Base-by-base conservation (phyloP, 768 basidiomycete genomes). In the Auricularia sp. region DNA sequence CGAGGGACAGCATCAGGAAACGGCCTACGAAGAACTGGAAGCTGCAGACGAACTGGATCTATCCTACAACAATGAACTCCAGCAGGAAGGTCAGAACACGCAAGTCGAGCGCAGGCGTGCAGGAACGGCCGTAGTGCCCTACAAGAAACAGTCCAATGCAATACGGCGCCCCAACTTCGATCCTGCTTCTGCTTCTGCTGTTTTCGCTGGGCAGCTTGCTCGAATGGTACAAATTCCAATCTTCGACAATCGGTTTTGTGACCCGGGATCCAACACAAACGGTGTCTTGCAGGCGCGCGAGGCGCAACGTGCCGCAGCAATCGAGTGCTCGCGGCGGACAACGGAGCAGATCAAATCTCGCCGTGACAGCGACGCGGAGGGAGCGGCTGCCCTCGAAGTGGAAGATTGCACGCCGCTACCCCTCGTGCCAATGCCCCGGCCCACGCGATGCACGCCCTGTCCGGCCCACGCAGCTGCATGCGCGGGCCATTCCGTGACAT, bases 181-280 rank as follows among this genome's bases (percentile, higher is more conserved):
- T 47, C 34, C 68, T 76, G 66, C 64, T 83, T 51, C 61, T 80
- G 14, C 80, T 80, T n/a, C 34, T 84, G n/a, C 23, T 87, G 56
- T 68, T 75, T 65, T 64, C 78, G 4, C 66, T 80, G 35, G 66
- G 77, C 10, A 64, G 73, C 66, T 67, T 74, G 29, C 66, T 78
- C 21, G 68, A 78, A 69, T 77, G 78, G 18, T 89, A 84, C 78
- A 91, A 91, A 75, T 65, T 68, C 12, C 84, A 88, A 68, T 91
- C 91, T 4, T 77, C 85, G 2, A 72, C 79, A 11, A 85, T 93
- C 68, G 91, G 92, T 3, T 93, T 74, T 93, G 91, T 71, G 84
- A 90, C 67, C 74, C 81, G 42, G 87, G 83, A 21, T 82, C 73
- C 64, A 76, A 78, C 67, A 87, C 85, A 35, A 93, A 88, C 72